phyloP scores from a whole-genome alignment of 2,329 filamentous ascomycete species.

The Fusarium poae region DNA sequence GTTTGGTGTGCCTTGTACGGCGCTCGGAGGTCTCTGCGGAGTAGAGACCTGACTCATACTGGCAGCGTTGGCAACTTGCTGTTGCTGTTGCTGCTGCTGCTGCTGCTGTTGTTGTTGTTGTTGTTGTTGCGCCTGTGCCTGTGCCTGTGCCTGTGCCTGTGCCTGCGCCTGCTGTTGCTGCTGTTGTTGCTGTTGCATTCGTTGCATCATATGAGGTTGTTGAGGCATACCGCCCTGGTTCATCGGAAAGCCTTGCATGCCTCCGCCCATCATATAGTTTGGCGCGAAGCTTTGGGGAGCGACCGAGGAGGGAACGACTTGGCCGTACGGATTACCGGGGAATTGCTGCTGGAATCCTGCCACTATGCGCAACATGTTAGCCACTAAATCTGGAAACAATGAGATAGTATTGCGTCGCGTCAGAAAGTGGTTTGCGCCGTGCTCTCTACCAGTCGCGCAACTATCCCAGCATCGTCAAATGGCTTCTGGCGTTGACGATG shows the following conservation, averaged over 20 bases:
- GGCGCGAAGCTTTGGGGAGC: constrained; percentile 65
- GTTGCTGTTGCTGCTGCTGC: constrained; percentile 55
- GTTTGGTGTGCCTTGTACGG: constrained; percentile 50
- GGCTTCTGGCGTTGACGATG: background rate
- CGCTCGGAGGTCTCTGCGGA: constrained; percentile 54
- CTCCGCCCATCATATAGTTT: constrained; percentile 65
- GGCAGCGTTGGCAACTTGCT: constrained; percentile 46
- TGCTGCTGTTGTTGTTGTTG: no score
- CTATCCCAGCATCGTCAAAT: background rate
- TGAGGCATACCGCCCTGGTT: constrained; percentile 64
- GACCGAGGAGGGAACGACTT: constrained; percentile 63
- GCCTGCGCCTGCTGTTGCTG: constrained; percentile 53
- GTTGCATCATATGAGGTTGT: constrained; percentile 54
- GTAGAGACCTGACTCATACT: constrained; percentile 51
- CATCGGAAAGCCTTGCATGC: constrained; percentile 69
- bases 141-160: constrained; percentile 51
- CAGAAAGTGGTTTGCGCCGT: constrained; percentile 38
- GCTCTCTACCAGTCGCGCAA: constrained; percentile 15
- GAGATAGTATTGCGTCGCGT: constrained; percentile 14
- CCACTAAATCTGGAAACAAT: constrained; percentile 14
- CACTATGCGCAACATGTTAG: constrained; percentile 57
- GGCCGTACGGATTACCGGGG: constrained; percentile 68
- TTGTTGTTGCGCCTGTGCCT: constrained; percentile 50
- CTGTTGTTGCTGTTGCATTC: constrained; percentile 36
- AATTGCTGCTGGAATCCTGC: constrained; percentile 71